Base-by-base conservation (phyloP, 345 rosid genomes). In the Eucalyptus pauciflora region DNA sequence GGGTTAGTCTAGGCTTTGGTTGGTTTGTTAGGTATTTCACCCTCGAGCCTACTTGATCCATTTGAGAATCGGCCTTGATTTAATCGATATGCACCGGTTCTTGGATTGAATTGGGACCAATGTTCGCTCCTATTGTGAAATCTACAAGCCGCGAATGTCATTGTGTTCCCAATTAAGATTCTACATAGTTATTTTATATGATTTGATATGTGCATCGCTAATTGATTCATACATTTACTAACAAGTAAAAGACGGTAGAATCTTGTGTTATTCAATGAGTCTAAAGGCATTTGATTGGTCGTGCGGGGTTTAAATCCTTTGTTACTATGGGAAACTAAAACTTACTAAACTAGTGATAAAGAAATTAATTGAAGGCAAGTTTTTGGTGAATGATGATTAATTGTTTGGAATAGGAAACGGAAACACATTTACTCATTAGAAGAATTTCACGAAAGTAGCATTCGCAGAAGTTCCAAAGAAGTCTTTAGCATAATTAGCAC, bases 341-440 rank as follows among this genome's bases (percentile, higher is more conserved):
- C 0, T 13, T 13, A 29, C 9, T 27, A 62, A 67, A 15, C 12
- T 0, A 14, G 4, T 2, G 79, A 16, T 5, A 31, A 31, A 8
- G 22, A 67, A 67, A 67, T 67, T 67, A 31, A 67, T 67, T 17
- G 22, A 67, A 31, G 11, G 43, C 0, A 2, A 67, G 5, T 14
- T 64, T 64, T 64, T 64, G 37, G 1, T n/a, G 9, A 7, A 7
- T 2, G 10, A 64, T 14, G 9, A 64, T 64, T 64, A 31, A 31
- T 31, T 67, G 79, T 67, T 15, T 67, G 37, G 79, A 62, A 13
- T 27, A 62, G 7, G 16, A 62, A 62, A 62, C 13, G 15, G 69
- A 29, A 62, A 62, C 33, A 3, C n/a, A 29, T 62, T 29, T 62
- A 29, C 31, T 13, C 16, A 13, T 62, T 62, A 3, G 33, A 0